phyloP scores from a whole-genome alignment of 1,139 yeast species.

The Zygosaccharomyces sapae region DNA sequence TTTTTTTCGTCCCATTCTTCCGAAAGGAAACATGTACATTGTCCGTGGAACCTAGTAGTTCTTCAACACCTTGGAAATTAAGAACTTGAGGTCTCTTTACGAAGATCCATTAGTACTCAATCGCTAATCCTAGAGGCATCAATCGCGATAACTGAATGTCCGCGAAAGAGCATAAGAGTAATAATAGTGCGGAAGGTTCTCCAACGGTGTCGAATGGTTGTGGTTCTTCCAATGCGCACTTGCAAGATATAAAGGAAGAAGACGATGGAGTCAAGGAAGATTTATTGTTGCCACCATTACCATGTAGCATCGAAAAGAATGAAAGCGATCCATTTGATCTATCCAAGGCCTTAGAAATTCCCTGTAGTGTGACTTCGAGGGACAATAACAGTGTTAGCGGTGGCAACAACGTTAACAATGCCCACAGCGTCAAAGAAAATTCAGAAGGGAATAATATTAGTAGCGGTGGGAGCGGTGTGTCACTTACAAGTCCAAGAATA shows the following conservation, averaged over 20 bases:
- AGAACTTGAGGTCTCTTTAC: neutral
- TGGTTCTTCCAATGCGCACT: conserved; percentile 7
- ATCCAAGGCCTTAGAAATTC: conserved; percentile 34
- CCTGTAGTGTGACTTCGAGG: conserved; percentile 9
- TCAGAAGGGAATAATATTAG: neutral
- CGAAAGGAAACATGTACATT: conserved; percentile 1
- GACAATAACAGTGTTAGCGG: conserved; percentile 4
- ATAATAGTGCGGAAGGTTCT: neutral
- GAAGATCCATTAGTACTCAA: neutral
- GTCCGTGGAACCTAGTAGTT: neutral
- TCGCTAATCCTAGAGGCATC: neutral
- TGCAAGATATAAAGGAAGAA: conserved; percentile 31
- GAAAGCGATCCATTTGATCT: conserved; percentile 29
- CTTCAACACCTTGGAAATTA: neutral
- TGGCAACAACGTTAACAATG: conserved; percentile 5
- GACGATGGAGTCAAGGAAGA: conserved; percentile 26
- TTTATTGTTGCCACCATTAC: conserved; percentile 32
- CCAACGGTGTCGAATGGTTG: conserved; percentile 3
- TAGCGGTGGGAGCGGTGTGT: neutral
- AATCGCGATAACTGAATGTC: conserved; percentile 1
- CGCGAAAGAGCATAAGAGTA: conserved; percentile 3
- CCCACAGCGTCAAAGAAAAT: neutral
- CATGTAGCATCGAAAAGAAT: conserved; percentile 18
- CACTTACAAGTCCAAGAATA: conserved; percentile 15
- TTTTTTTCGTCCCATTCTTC: conserved; percentile 1